A percentile compares a stretch with the other conserved stretches of the same genome.
Evolutionary conservation across 305 asterid species (phyloP).

Genomic region (Stenogyne calaminthoides): DNA sequence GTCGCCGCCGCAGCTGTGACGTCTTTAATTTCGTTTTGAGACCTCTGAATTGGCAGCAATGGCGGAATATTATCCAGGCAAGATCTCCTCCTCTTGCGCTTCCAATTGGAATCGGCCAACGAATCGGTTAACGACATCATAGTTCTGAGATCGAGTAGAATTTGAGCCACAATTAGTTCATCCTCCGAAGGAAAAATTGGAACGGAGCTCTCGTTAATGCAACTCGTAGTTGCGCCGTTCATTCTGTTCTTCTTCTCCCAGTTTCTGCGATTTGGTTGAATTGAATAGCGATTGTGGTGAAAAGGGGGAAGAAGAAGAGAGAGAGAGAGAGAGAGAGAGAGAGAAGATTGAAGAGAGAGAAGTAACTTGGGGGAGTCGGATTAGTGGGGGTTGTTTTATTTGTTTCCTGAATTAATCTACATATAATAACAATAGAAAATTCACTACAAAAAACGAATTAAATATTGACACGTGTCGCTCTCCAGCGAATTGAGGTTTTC

Average conservation of each 20-base stretch:
- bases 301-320: too few species aligned
- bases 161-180: conserved; percentile 38
- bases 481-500: too few species aligned
- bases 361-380: too few species aligned
- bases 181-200: conserved; percentile 27
- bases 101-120: conserved; percentile 36
- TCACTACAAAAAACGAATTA: too few species aligned
- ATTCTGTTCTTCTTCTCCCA: too few species aligned
- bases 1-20: neutral
- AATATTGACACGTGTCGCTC: too few species aligned
- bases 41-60: neutral
- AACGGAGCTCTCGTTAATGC: neutral
- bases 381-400: too few species aligned
- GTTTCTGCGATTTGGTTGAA: too few species aligned
- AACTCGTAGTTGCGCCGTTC: neutral
- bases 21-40: neutral
- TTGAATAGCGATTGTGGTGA: too few species aligned
- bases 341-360: too few species aligned
- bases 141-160: conserved; percentile 41
- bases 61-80: conserved; percentile 22
- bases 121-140: conserved; percentile 19
- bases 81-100: conserved; percentile 45
- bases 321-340: neutral
- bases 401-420: too few species aligned
- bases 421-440: too few species aligned